Base-by-base conservation (phyloP, 495 filamentous ascomycete species). In the Daldinia caldariorum region DNA sequence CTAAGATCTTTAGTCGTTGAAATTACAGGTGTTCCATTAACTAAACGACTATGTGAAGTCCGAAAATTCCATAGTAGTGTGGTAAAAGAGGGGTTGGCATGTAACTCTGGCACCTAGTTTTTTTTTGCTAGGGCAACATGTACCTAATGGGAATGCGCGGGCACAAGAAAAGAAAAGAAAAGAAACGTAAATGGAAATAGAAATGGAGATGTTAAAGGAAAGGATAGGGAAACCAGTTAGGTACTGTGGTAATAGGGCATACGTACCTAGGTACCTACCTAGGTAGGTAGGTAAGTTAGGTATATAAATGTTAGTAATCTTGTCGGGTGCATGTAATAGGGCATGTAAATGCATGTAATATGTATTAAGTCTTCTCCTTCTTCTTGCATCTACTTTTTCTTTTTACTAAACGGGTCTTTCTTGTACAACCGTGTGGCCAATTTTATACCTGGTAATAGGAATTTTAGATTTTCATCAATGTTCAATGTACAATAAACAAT, bases 361-460 rank as follows among this genome's bases (percentile, higher is more conserved):
- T 35, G 34, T 35, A 35, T 3, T 35, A 35, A 35, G 34, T 35
- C 34, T 7, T 35, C 9, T 57, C 47, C 45, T 32, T 34, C 54
- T 10, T 54, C 43, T 47, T 47, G 43, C 43, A 38, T 58, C 56
- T 66, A 41, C 34, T 18, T 38, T 38, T 38, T 26, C 16, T 22
- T 43, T 29, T 43, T 41, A 67, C 58, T 54, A 67, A 50, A 65
- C 69, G 54, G 68, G 50, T 47, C 57, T 59, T 61, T 49, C 18
- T 29, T 65, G 60, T 72, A 65, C 58, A 71, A 61, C 45, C 16
- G 37, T 41, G 53, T 64, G 55, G 49, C 63, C 69, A 56, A 71
- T 67, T 67, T 41, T 26, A 26, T 26, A 26, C 26, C 26, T 26
- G 26, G 50, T 45, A 62, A 61, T 60, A 61, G 37, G 38, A 43